phyloP scores from a whole-genome alignment of 306 rosid genomes.

The Quercus bicolor region DNA sequence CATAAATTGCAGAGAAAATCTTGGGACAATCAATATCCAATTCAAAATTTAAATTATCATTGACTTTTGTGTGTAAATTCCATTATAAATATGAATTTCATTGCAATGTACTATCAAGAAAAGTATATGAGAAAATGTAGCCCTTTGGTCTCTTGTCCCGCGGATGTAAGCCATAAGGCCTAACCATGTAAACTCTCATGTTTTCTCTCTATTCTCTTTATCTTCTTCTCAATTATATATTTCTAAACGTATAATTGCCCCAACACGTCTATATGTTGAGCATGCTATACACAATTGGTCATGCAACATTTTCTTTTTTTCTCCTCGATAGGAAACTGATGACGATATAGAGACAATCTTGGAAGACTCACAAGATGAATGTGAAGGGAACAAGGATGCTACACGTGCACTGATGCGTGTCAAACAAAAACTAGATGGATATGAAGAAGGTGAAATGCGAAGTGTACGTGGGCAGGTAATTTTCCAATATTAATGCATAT shows the following conservation, averaged over 20 bases:
- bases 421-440: constrained; percentile 91
- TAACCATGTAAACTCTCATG: no score
- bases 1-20: no score
- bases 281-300: constrained; percentile 16
- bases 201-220: no score
- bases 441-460: constrained; percentile 93
- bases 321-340: constrained; percentile 61
- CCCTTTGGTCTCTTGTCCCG: no score
- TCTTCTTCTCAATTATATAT: no score
- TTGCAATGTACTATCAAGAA: no score
- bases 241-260: not conserved
- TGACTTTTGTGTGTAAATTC: no score
- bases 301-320: not conserved
- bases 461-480: constrained; percentile 88
- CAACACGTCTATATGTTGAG: constrained; percentile 2
- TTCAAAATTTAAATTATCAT: no score
- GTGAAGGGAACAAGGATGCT: constrained; percentile 93
- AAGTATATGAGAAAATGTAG: no score
- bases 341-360: constrained; percentile 64
- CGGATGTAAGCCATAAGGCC: no score
- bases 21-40: no score
- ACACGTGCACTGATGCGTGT: constrained; percentile 91
- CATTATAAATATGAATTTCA: no score
- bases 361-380: constrained; percentile 62
- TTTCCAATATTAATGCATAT: constrained; percentile 8